Evolutionary conservation across 2,329 filamentous ascomycete species (phyloP).

Genomic region (Fusarium burgessii): DNA sequence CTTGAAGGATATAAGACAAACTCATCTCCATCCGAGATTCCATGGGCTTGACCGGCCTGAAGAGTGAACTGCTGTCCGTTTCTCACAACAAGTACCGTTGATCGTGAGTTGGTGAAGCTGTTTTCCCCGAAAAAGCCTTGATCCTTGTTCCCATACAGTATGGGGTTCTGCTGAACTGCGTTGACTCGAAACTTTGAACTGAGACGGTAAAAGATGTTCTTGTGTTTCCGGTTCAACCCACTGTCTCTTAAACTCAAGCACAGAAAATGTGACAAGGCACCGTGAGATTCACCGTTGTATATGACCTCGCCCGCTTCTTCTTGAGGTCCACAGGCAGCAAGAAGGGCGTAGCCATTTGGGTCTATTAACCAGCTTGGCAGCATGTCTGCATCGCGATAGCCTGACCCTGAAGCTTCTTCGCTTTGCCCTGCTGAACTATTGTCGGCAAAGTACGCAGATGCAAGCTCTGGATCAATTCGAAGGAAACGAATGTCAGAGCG

Average conservation of each 20-base stretch:
- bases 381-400: conserved; percentile 6
- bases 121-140: conserved; percentile 22
- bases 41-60: conserved; percentile 19
- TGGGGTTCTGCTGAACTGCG: background rate
- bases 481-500: background rate
- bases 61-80: background rate
- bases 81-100: background rate
- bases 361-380: conserved; percentile 16
- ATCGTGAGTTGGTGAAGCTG: background rate
- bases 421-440: fast-evolving
- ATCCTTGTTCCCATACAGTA: conserved; percentile 24
- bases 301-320: conserved; percentile 10
- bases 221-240: background rate
- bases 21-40: conserved; percentile 7
- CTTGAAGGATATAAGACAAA: conserved; percentile 11
- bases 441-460: background rate
- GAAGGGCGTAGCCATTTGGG: conserved; percentile 18
- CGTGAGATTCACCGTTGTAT: background rate
- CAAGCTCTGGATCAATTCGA: background rate
- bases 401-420: fast-evolving
- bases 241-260: background rate
- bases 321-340: conserved; percentile 19
- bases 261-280: conserved; percentile 4
- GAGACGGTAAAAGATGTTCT: conserved; percentile 3
- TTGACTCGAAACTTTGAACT: background rate